Conservation (phyloP, 331 rosid species). For the Stylosanthes scabra region DNA sequence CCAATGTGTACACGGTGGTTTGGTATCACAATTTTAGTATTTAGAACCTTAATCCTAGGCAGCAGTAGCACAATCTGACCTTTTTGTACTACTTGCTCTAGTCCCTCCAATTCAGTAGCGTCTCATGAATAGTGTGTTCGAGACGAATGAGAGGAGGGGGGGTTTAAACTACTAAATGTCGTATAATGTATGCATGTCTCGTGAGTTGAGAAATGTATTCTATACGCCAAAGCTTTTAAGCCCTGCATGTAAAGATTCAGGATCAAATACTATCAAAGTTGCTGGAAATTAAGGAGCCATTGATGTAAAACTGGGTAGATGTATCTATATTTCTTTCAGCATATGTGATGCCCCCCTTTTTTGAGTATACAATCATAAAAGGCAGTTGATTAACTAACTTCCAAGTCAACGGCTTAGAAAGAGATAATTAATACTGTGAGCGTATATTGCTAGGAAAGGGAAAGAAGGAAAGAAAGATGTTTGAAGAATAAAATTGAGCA, state of each 20-base stretch:
- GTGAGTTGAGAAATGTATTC: neutral
- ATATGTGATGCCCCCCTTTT: neutral
- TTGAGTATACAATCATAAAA: neutral
- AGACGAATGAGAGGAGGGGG: neutral
- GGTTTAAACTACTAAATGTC: too few relatives aligned
- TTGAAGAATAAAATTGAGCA: too few relatives aligned
- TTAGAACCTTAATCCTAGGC: conserved; percentile 21
- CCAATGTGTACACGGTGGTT: conserved; percentile 31
- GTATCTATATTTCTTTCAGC: neutral
- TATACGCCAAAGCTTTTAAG: conserved; percentile 26
- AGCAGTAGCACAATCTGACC: conserved; percentile 24
- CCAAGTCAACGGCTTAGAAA: neutral
- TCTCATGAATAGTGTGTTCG: conserved; percentile 41
- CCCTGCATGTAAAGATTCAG: conserved; percentile 19
- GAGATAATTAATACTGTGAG: too few relatives aligned
- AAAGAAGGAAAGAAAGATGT: too few relatives aligned
- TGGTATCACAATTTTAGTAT: conserved; percentile 15
- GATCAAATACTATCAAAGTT: neutral
- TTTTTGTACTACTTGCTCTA: conserved; percentile 4
- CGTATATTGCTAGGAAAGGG: too few relatives aligned
- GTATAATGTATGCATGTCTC: neutral
- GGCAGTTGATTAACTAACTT: neutral
- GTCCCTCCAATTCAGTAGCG: conserved; percentile 14
- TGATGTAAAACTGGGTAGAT: neutral
- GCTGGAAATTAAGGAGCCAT: neutral